Percentiles rank a stretch among this genome's conserved stretches.
Conservation (phyloP, 1,284 basidiomycete genomes). For the Ganoderma resinaceum region DNA sequence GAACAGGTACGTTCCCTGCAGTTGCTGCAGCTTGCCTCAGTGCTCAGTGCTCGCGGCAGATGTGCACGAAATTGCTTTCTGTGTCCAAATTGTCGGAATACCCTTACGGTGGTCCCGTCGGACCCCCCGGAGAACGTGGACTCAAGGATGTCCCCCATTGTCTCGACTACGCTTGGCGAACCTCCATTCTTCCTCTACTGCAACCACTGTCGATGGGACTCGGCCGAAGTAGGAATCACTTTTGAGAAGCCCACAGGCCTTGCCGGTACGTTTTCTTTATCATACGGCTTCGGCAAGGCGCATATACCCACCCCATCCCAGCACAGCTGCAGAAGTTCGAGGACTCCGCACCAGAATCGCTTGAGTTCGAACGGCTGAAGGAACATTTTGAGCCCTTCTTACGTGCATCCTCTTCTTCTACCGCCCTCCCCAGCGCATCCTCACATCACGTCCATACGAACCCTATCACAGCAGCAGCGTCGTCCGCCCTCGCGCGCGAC, state of each 20-base stretch:
- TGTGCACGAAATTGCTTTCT: slow-evolving; percentile 98
- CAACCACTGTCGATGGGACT: slow-evolving; percentile 95
- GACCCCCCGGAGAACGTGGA: slow-evolving; percentile 78
- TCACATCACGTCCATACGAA: slow-evolving; percentile 76
- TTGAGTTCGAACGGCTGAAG: slow-evolving; percentile 92
- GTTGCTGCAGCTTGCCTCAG: background rate
- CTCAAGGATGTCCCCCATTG: slow-evolving; percentile 52
- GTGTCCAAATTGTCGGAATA: slow-evolving; percentile 92
- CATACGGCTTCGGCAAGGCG: background rate
- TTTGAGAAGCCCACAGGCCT: slow-evolving; percentile 98
- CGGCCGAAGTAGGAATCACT: slow-evolving; percentile 86
- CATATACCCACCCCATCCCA: slow-evolving; percentile 41
- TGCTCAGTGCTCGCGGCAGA: slow-evolving; percentile 49
- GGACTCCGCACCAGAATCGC: slow-evolving; percentile 82
- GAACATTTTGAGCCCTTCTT: slow-evolving; percentile 93
- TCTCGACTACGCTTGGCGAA: slow-evolving; percentile 70
- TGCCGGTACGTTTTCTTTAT: slow-evolving; percentile 64
- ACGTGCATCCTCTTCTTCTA: slow-evolving; percentile 77
- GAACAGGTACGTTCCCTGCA: slow-evolving; percentile 71
- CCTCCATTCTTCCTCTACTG: slow-evolving; percentile 93
- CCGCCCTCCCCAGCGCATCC: slow-evolving; percentile 50
- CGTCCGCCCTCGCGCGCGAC: slow-evolving; percentile 82
- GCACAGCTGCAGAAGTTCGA: slow-evolving; percentile 90
- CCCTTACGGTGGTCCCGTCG: slow-evolving; percentile 86
- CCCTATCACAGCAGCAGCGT: slow-evolving; percentile 85